phyloP scores from a whole-genome alignment of 140 eudicot genomes.

The Oenanthe javanica region DNA sequence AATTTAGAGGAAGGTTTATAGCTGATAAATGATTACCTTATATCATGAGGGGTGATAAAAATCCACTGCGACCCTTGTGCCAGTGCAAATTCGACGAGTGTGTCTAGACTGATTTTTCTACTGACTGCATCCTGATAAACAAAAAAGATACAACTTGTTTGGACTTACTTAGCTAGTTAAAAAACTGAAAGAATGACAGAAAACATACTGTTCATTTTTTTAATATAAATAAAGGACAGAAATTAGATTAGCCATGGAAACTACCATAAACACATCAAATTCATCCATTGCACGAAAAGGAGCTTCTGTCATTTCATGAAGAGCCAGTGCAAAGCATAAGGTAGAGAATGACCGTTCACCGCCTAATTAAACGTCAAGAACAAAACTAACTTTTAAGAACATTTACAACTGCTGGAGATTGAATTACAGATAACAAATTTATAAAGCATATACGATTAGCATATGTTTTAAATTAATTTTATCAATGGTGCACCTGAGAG shows the following conservation, averaged over 20 bases:
- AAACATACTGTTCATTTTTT: background rate
- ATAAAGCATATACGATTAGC: background rate
- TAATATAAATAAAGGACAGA: background rate
- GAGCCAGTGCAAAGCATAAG: slow-evolving; percentile 86
- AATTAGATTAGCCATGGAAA: background rate
- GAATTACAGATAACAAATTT: background rate
- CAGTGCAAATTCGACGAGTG: slow-evolving; percentile 82
- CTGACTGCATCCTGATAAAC: slow-evolving; percentile 87
- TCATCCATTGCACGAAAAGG: slow-evolving; percentile 99
- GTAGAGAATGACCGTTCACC: slow-evolving; percentile 95
- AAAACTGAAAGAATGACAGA: background rate
- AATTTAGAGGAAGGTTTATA: background rate
- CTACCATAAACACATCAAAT: slow-evolving; percentile 97
- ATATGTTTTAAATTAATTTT: background rate
- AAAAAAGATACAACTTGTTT: background rate
- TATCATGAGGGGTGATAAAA: slow-evolving; percentile 93
- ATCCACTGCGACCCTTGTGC: slow-evolving; percentile 90
- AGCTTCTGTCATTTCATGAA: slow-evolving; percentile 96
- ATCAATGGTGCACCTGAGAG: slow-evolving; percentile 61
- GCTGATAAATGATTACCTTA: slow-evolving; percentile 42
- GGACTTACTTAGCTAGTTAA: background rate
- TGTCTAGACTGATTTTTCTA: slow-evolving; percentile 84
- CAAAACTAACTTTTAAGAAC: background rate
- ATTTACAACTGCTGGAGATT: background rate
- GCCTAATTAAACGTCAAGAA: slow-evolving; percentile 35